Percentiles rank a stretch among this genome's conserved stretches.
Evolutionary conservation across 352 stramenopile species (phyloP).

Genomic region (Phytophthora pseudosyringae): DNA sequence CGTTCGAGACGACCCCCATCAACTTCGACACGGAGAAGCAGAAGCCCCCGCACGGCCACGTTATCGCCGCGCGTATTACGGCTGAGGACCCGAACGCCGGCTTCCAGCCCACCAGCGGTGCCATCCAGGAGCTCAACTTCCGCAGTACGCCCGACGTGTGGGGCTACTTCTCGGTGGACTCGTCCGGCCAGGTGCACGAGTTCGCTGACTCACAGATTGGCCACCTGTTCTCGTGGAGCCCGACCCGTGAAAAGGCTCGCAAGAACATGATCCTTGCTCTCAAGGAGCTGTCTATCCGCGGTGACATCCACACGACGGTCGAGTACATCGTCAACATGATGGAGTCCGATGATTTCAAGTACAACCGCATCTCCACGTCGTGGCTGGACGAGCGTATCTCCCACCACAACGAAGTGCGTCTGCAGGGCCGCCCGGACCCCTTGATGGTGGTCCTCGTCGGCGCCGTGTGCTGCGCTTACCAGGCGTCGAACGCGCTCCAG

Average conservation of each 20-base stretch:
- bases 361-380: slow-evolving; percentile 98
- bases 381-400: slow-evolving; percentile 99
- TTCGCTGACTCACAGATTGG: slow-evolving; percentile 99
- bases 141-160: slow-evolving; percentile 98
- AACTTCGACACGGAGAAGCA: slow-evolving; percentile 95
- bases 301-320: slow-evolving; percentile 99
- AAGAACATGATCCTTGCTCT: slow-evolving; percentile 99
- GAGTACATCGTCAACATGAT: slow-evolving; percentile 99
- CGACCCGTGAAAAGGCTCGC: slow-evolving; percentile 95
- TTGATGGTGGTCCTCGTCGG: slow-evolving; percentile 91
- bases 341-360: slow-evolving; percentile 98
- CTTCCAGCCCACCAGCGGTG: slow-evolving; percentile 98
- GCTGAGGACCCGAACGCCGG: slow-evolving; percentile 99
- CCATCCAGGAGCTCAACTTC: slow-evolving; percentile 99
- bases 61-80: slow-evolving; percentile 99
- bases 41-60: slow-evolving; percentile 92
- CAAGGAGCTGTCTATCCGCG: slow-evolving; percentile 99
- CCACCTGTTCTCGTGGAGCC: slow-evolving; percentile 98
- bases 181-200: slow-evolving; percentile 98
- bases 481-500: slow-evolving; percentile 73
- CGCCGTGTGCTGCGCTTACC: slow-evolving; percentile 85
- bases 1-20: slow-evolving; percentile 93
- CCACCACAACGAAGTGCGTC: slow-evolving; percentile 90
- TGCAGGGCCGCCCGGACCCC: slow-evolving; percentile 83
- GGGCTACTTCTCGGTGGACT: slow-evolving; percentile 99